phyloP scores from a whole-genome alignment of 2,329 filamentous ascomycete species.

The Aspergillus sp. region DNA sequence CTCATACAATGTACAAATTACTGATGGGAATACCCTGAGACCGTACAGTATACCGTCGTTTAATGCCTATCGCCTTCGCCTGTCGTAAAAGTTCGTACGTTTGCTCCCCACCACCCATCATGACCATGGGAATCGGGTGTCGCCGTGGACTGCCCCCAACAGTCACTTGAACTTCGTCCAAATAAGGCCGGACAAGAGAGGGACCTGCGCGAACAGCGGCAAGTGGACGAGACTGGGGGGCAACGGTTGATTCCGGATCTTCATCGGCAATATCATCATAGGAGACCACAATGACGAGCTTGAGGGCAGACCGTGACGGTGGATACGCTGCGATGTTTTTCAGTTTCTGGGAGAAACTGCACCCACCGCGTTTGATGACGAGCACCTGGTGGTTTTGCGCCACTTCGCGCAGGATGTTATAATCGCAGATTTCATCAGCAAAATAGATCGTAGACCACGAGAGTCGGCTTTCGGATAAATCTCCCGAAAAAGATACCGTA shows the following conservation, averaged over 20 bases:
- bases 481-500: conserved; percentile 25
- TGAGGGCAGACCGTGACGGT: conserved; percentile 57
- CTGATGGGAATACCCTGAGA: conserved; percentile 74
- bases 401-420: conserved; percentile 49
- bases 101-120: conserved; percentile 68
- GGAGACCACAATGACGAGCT: conserved; percentile 76
- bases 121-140: conserved; percentile 74
- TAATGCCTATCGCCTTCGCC: conserved; percentile 67
- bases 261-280: conserved; percentile 48
- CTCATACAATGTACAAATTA: conserved; percentile 67
- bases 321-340: conserved; percentile 76
- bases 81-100: conserved; percentile 60
- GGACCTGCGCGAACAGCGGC: conserved; percentile 32
- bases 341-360: conserved; percentile 79
- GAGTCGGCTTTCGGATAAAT: conserved; percentile 46
- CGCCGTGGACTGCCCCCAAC: conserved; percentile 64
- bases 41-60: conserved; percentile 72
- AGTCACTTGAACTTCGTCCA: conserved; percentile 71
- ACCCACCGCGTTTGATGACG: conserved; percentile 75
- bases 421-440: conserved; percentile 62
- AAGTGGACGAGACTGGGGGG: conserved; percentile 32
- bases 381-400: conserved; percentile 66
- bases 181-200: conserved; percentile 58
- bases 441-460: conserved; percentile 69
- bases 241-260: conserved; percentile 16